Evolutionary conservation across 2,329 filamentous ascomycete genomes (phyloP), one percentile per base, ranked within the genome.

Genomic region (Chaetothyriales sp.): DNA sequence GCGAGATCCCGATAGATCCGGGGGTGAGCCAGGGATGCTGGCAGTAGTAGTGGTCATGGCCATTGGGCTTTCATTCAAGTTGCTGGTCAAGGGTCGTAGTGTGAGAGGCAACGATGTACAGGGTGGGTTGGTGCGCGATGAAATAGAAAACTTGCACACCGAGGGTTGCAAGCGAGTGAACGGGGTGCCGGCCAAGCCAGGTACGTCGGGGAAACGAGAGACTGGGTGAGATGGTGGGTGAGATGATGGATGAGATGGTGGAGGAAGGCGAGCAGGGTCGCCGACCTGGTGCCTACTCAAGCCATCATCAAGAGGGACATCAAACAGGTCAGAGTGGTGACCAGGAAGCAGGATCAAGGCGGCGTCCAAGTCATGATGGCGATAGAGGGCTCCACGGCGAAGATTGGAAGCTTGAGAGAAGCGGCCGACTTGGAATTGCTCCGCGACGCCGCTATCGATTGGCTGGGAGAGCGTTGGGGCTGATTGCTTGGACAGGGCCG

Each of bases 1-100:
- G 68, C 90, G 94, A 55, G 87, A 94, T 60, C 76, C 77, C 57
- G 85, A 87, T 70, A 94, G 81, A 62, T 87, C 86, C 55, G 85
- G 85, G 53, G 84, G 84, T 58, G 85, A 87, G 66, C 77, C 79
- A 46, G 83, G 82, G 54, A 68, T 72, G 51, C 69, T 73, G 43
- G 50, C 47, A 18, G 48, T 37, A 18, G 48, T 37, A 64, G 64
- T 66, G 52, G 69, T 66, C 63, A 68, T 72, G 64, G 67, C 71
- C 55, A 66, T 67, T 65, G 66, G 59, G 53, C 40, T 48, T 9
- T 56, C 44, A 51, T 51, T 46, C 43, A 48, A 25, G 29, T 37
- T 48, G 40, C 45, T 19, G 13, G 51, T 56, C 40, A 57, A 33
- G 13, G 51, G 47, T 29, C 57, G 55, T 46, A 48, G 33, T 20